Conservation (phyloP, 1,284 basidiomycete species). For the Ganoderma sinense region DNA sequence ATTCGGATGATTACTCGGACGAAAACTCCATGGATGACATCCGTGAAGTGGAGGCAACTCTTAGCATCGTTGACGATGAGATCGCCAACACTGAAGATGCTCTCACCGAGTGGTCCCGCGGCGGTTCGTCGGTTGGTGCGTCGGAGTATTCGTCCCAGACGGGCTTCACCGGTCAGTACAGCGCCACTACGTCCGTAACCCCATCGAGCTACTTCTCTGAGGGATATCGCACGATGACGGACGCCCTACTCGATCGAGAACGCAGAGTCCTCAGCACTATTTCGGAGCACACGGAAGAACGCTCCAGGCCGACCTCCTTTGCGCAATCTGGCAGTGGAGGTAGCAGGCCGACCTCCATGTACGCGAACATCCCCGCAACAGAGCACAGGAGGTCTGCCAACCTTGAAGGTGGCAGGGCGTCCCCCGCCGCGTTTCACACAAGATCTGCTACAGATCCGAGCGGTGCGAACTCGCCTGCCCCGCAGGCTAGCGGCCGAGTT, state of each 20-base stretch:
- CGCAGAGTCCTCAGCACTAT: slow-evolving; percentile 46
- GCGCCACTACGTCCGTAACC: slow-evolving; percentile 24
- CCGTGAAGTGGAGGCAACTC: slow-evolving; percentile 70
- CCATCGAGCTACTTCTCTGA: slow-evolving; percentile 29
- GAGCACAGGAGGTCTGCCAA: slow-evolving; percentile 37
- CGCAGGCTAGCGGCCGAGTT: slow-evolving; percentile 35
- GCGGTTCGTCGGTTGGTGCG: slow-evolving; percentile 33
- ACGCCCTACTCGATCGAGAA: slow-evolving; percentile 33
- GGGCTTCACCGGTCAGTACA: slow-evolving; percentile 32
- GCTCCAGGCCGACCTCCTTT: slow-evolving; percentile 43
- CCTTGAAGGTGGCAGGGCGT: slow-evolving; percentile 24
- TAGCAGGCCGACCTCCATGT: slow-evolving; percentile 35
- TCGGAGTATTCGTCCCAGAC: slow-evolving; percentile 17
- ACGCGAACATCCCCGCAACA: slow-evolving; percentile 28
- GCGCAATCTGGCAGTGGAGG: slow-evolving; percentile 35
- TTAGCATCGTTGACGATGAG: slow-evolving; percentile 70
- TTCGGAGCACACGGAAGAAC: slow-evolving; percentile 48
- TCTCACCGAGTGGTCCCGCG: slow-evolving; percentile 62
- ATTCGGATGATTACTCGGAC: slow-evolving; percentile 47
- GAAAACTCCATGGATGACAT: slow-evolving; percentile 54
- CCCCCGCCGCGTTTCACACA: slow-evolving; percentile 33
- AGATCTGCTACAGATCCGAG: slow-evolving; percentile 42
- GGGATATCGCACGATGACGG: slow-evolving; percentile 30
- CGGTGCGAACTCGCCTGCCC: slow-evolving; percentile 10
- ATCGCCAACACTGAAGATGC: slow-evolving; percentile 67